These are phyloP conservation scores for Corylus avellana DNA, from an alignment of 306 rosid genomes.

Conservation along the genomic window DNA sequence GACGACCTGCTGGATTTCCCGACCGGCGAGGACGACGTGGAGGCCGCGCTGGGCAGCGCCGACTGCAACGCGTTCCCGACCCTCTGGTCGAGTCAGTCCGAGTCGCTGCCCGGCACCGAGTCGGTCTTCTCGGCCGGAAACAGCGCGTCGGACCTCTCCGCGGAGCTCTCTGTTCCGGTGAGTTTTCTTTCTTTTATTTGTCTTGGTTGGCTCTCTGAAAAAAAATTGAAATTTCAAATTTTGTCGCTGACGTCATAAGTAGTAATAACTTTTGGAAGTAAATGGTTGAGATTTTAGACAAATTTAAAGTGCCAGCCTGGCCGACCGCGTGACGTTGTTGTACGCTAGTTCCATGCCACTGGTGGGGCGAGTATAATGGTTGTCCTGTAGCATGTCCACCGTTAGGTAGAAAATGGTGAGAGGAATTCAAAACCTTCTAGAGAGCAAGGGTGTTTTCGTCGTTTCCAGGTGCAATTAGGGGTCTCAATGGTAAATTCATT, in stretches of 20 bases:
- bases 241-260: constrained; percentile 19
- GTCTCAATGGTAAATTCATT: background rate
- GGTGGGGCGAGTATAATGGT: constrained; percentile 1
- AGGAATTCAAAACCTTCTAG: background rate
- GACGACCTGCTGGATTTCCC: constrained; percentile 91
- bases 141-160: constrained; percentile 72
- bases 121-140: constrained; percentile 68
- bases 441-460: background rate
- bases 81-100: constrained; percentile 57
- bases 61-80: constrained; percentile 50
- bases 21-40: constrained; percentile 53
- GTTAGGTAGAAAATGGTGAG: too few species aligned
- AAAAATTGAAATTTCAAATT: background rate
- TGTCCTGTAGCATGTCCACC: background rate
- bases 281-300: background rate
- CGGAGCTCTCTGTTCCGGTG: constrained; percentile 94
- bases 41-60: constrained; percentile 37
- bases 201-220: too few species aligned
- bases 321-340: constrained; percentile 15
- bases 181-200: constrained; percentile 12
- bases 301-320: constrained; percentile 21
- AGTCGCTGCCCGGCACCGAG: constrained; percentile 50
- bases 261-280: background rate
- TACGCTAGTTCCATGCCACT: constrained; percentile 2
- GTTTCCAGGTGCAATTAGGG: background rate